Base-by-base conservation (phyloP, 768 basidiomycete species). In the Termitomyces sp. region DNA sequence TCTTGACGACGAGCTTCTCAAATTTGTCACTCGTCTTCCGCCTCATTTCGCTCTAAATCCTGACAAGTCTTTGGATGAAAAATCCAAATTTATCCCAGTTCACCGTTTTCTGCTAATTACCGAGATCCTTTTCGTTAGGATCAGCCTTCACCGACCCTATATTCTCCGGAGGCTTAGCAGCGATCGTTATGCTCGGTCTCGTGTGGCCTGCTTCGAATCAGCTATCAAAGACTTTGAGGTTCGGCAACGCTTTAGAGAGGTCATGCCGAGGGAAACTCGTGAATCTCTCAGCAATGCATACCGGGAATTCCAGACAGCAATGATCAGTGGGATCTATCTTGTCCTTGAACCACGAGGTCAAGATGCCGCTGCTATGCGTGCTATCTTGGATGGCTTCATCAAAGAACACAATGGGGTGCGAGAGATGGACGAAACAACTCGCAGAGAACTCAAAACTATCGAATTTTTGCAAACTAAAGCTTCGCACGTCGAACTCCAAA, bases 31-130 rank as follows among this genome's bases (percentile, higher is more conserved):
- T 37, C 76, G 77, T 56, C 77, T 97, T 10, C 94, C 94, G 13
- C 87, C 90, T 13, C 85, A 92, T 67, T 94, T 85, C 68, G 72
- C 89, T 26, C 69, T 89, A 48, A 78, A 87, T 29, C 87, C 92
- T 3, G 91, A 96, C 71, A 87, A 75, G 37, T 86, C 86, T 5
- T 78, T 90, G 39, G 94, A 96, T 70, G 80, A 84, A 54, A 73
- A 76, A 26, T 75, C 76, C 65, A 76, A 74, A 39, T 92, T 81
- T 64, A 76, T 97, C 53, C 87, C 90, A 3, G 79, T 90, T 39
- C 94, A 97, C 65, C 84, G 94, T 47, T 96, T 91, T 73, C 81
- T 96, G 44, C 81, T 97, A 55, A 84, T 90, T 51, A 95, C 94
- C 0, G 94, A 97, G 70, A 85, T 94, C 53, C 80, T 92, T 48